Evolutionary conservation across 23 red algal species (phyloP).

Genomic region (Gracilaria gracilis): DNA sequence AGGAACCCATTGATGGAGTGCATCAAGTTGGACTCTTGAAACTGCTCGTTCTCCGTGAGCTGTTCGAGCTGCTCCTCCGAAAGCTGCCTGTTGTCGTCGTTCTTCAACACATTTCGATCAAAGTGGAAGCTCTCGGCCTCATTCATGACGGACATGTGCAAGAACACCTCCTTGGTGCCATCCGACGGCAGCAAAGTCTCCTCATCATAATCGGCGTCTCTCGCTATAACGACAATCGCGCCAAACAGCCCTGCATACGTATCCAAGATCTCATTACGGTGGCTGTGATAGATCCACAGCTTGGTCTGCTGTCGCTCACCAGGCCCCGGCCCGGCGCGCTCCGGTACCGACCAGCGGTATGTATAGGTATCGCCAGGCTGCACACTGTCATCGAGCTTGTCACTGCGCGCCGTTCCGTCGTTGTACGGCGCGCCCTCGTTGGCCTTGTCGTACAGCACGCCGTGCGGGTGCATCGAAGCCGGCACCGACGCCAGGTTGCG

Average conservation of each 20-base stretch:
- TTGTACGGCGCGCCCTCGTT: conserved; percentile 54
- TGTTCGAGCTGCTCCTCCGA: conserved; percentile 8
- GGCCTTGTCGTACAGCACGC: conserved; percentile 51
- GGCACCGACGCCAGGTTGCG: conserved; percentile 36
- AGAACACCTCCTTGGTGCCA: conserved; percentile 28
- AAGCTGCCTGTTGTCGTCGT: neutral
- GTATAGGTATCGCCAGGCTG: conserved; percentile 19
- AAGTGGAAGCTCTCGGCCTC: conserved; percentile 38
- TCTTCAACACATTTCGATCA: conserved; percentile 2
- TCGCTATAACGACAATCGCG: conserved; percentile 7
- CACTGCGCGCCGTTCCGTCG: conserved; percentile 18
- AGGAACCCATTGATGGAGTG: conserved; percentile 58
- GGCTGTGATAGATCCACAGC: conserved; percentile 65
- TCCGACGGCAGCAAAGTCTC: conserved; percentile 43
- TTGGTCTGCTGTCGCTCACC: conserved; percentile 42
- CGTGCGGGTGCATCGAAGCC: conserved; percentile 49
- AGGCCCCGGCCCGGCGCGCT: conserved; percentile 35
- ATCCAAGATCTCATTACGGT: conserved; percentile 52
- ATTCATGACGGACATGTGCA: conserved; percentile 53
- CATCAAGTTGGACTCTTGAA: conserved; percentile 66
- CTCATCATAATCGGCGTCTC: conserved; percentile 16
- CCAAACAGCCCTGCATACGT: conserved; percentile 63
- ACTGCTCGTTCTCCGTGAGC: conserved; percentile 46
- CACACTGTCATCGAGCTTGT: conserved; percentile 38
- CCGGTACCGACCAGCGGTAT: conserved; percentile 46